Evolutionary conservation across 345 rosid genomes (phyloP).

Genomic region (Erodium maritimum): DNA sequence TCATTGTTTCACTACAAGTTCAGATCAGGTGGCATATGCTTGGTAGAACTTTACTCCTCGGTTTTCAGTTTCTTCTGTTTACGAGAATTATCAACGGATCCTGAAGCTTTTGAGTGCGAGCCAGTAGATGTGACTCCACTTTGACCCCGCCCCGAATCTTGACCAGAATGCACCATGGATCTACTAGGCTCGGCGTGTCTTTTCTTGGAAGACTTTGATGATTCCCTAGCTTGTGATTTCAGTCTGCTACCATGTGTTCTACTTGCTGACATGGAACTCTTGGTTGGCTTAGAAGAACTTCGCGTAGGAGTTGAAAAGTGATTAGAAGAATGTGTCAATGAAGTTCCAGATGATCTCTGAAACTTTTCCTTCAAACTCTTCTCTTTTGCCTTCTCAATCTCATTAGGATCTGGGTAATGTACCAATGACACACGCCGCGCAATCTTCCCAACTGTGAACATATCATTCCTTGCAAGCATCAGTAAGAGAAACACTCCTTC

Average conservation of each 20-base stretch:
- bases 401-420: constrained; percentile 52
- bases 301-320: constrained; percentile 19
- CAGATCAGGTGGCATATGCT: too few species aligned
- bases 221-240: constrained; percentile 22
- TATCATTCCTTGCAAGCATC: neutral
- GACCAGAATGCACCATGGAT: constrained; percentile 14
- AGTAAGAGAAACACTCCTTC: neutral
- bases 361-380: constrained; percentile 7
- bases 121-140: constrained; percentile 5
- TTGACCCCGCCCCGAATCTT: constrained; percentile 17
- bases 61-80: constrained; percentile 21
- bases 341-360: constrained; percentile 22
- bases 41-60: constrained; percentile 23
- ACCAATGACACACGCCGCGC: constrained; percentile 48
- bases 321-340: constrained; percentile 23
- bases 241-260: constrained; percentile 32
- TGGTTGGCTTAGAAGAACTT: constrained; percentile 21
- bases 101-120: constrained; percentile 13
- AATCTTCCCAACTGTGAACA: constrained; percentile 45
- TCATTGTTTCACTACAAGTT: neutral
- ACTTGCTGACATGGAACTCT: constrained; percentile 16
- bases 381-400: constrained; percentile 23
- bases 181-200: constrained; percentile 13
- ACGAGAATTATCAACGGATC: constrained; percentile 21
- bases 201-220: constrained; percentile 24